Evolutionary conservation across 225 moss, liverwort and hornwort genomes (phyloP), one percentile per base, ranked within the genome.

Genomic region (Asterella californica): DNA sequence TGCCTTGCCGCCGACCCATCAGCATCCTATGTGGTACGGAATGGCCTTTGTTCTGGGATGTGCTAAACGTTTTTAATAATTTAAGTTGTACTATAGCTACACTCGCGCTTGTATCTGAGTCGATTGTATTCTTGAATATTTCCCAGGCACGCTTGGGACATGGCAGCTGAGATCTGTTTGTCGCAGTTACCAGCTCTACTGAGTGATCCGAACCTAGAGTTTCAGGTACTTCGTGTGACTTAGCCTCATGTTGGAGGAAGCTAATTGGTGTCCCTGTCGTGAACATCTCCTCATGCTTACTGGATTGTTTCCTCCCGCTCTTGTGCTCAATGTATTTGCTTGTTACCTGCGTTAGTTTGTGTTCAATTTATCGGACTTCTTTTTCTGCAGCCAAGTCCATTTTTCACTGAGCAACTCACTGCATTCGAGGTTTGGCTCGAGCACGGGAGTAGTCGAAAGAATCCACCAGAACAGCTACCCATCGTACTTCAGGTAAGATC

Each of bases 391-490:
- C 94, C 97, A 78, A 97, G 97, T 88, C 89, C 88, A 33, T 97
- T 97, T 78, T 97, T 97, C 81, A 97, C 97, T 8, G 94, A 97
- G 79, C 97, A 97, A 75, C 84, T 97, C 75, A 97, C 94, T 53
- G 97, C 97, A 52, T 97, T 97, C 82, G 97, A 97, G 83, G 93
- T 97, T 15, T 97, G 97, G 97, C 88, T 97, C 69, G 93, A 91
- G 86, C 94, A 97, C 86, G 97, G 97, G 60, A 92, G 90, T 75
- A 93, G 91, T 82, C 85, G 84, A 77, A 97, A 97, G 80, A 97
- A 89, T 72, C 93, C 91, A 80, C 97, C 97, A 19, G 97, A 97
- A 73, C 97, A 97, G 84, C 91, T 97, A 61, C 97, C 97, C 48
- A 97, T 97, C 68, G 97, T 97, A 36, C 90, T 97, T 66, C 97